These are phyloP conservation scores for Coprinopsis sp. DNA, from an alignment of 768 basidiomycete genomes.

Conservation along the genomic window DNA sequence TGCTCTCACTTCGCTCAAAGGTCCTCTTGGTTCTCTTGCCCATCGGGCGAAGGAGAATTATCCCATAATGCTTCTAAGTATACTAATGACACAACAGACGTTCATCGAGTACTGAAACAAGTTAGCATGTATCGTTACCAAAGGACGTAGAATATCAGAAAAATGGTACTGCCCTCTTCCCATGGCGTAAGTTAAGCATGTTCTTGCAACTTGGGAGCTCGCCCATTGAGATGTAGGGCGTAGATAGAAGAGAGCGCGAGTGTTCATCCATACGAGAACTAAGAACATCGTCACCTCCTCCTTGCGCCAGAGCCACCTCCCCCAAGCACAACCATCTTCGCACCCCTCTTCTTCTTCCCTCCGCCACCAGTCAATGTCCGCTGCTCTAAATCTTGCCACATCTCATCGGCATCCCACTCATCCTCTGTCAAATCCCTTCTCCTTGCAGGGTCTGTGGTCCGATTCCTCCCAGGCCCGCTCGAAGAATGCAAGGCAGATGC, in stretches of 20 bases:
- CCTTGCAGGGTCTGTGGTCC: slow-evolving; percentile 23
- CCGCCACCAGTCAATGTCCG: slow-evolving; percentile 32
- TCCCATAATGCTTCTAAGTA: too few relatives aligned
- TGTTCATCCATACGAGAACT: neutral
- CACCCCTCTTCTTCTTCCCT: slow-evolving; percentile 56
- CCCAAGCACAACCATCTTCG: slow-evolving; percentile 68
- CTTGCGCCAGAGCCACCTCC: slow-evolving; percentile 54
- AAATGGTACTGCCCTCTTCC: too few relatives aligned
- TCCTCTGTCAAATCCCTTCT: slow-evolving; percentile 40
- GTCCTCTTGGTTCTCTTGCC: too few relatives aligned
- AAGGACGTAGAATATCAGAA: too few relatives aligned
- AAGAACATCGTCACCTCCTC: slow-evolving; percentile 35
- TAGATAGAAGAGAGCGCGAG: neutral
- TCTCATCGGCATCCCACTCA: slow-evolving; percentile 74
- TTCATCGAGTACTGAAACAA: too few relatives aligned
- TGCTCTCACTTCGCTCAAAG: too few relatives aligned
- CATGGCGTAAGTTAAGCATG: too few relatives aligned
- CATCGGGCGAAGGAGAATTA: too few relatives aligned
- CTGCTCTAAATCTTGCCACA: slow-evolving; percentile 79
- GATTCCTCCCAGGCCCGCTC: slow-evolving; percentile 22
- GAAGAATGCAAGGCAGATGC: slow-evolving; percentile 69
- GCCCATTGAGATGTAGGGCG: too few relatives aligned
- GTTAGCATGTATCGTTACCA: too few relatives aligned
- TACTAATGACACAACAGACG: too few relatives aligned
- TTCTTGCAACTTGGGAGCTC: too few relatives aligned